Evolutionary conservation across 2,329 filamentous ascomycete genomes (phyloP).

Genomic region (Ophiostoma ulmi): DNA sequence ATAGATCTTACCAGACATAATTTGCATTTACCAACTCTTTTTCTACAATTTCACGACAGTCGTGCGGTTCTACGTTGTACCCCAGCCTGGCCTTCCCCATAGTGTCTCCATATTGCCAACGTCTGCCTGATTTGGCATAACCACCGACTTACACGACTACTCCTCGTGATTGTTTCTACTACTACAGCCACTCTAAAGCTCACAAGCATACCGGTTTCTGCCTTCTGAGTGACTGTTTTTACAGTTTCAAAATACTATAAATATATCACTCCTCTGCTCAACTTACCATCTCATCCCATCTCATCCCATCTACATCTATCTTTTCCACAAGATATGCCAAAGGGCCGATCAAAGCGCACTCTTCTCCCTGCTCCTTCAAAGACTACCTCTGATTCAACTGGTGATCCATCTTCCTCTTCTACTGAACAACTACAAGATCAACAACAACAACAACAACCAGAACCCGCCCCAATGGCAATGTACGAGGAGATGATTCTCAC

Average conservation of each 20-base stretch:
- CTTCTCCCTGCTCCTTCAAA: conserved; percentile 19
- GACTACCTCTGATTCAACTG: neutral
- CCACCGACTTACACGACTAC: conserved; percentile 19
- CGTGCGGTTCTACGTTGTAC: neutral
- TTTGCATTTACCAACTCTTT: neutral
- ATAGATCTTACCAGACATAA: neutral
- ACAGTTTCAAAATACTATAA: neutral
- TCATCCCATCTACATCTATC: neutral
- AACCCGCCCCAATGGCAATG: neutral
- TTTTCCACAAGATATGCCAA: conserved; percentile 17
- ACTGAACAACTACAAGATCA: neutral
- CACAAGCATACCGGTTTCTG: neutral
- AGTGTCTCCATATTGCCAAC: conserved; percentile 2
- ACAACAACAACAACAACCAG: neutral
- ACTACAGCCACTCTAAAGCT: neutral
- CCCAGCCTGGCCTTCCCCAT: conserved; percentile 12
- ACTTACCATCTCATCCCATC: neutral
- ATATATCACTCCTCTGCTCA: neutral
- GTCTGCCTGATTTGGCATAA: conserved; percentile 23
- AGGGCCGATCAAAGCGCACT: conserved; percentile 7
- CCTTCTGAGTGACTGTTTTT: neutral
- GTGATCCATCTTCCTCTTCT: neutral
- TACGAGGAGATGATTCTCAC: conserved; percentile 26
- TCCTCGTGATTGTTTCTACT: neutral
- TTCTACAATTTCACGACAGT: neutral